phyloP scores from a whole-genome alignment of 306 rosid species.

The Trichosanthes cucumerina region DNA sequence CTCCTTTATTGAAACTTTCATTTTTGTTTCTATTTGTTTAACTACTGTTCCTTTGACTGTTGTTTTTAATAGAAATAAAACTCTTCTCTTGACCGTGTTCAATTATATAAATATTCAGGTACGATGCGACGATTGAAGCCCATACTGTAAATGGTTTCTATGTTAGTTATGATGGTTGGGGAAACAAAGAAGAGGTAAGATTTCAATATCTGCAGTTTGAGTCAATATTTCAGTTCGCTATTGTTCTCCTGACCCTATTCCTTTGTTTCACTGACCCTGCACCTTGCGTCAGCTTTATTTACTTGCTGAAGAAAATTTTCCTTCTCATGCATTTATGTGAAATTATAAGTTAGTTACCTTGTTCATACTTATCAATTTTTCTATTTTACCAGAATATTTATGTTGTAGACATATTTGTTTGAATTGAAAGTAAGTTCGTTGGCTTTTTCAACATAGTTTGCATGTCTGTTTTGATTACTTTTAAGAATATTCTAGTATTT shows the following conservation, averaged over 20 bases:
- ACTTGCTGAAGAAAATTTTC: neutral
- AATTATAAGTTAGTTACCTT: neutral
- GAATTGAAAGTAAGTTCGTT: neutral
- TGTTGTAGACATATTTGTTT: neutral
- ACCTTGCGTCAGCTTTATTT: neutral
- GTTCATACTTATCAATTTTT: neutral
- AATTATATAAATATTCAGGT: conserved; percentile 59
- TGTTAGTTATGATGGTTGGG: conserved; percentile 75
- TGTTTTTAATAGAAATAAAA: neutral
- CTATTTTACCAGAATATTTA: neutral
- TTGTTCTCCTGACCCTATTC: neutral
- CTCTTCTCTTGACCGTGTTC: conserved; percentile 15
- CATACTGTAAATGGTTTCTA: conserved; percentile 71
- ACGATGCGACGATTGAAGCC: conserved; percentile 70
- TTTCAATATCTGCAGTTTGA: conserved; percentile 8
- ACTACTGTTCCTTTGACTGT: conserved; percentile 11
- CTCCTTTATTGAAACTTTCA: neutral
- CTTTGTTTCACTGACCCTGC: neutral
- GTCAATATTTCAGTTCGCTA: neutral
- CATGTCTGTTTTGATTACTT: neutral
- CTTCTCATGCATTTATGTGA: neutral
- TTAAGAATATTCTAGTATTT: neutral
- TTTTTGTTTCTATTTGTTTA: conserved; percentile 10
- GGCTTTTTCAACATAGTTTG: neutral
- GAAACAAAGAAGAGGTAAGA: conserved; percentile 91